Base-by-base conservation (phyloP, 1,284 basidiomycete species). In the Pisolithus thermaeus region DNA sequence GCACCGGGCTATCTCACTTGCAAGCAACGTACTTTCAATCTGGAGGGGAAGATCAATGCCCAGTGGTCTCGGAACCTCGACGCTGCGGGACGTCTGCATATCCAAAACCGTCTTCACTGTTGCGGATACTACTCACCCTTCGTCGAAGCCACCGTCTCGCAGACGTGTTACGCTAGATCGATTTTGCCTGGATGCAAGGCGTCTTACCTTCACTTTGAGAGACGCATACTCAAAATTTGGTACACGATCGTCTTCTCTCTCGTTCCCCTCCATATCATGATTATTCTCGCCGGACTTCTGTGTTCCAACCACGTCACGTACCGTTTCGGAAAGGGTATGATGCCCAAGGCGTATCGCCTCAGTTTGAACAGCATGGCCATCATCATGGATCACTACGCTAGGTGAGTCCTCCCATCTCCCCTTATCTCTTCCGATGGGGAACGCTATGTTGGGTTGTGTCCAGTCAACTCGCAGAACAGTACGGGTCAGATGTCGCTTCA, bases 251-350 rank as follows among this genome's bases (percentile, higher is more conserved):
- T 71, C 7, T 79, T 78, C 57, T 58, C 68, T 18, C 65, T 78
- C 20, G 74, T 77, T 20, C 73, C 74, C 4, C 61, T 68, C n/a
- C 75, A 78, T 43, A 59, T 79, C 47, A 58, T 61, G 9, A 68
- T 73, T 61, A 75, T 78, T 55, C 49, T 77, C 50, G 62, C 69
- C 2, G 69, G 66, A 8, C 60, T 79, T 38, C 61, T 78, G 35
- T 78, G 75, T 59, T 71, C 73, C n/a, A 77, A 78, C 61, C 75
- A 78, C 53, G 67, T 79, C 56, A 79, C 77, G n/a, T 78, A 79
- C 58, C 67, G 76, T 45, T 78, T 79, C 61, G 76, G 75, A 9
- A 78, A 78, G 62, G 77, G 77, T 37, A 66, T 77, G 61, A 77
- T 74, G 54, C 77, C 76, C 37, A 73, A 76, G 61, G 70, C 71